Evolutionary conservation across 495 filamentous ascomycete species (phyloP).

Genomic region (Lindgomyces ingoldianus): DNA sequence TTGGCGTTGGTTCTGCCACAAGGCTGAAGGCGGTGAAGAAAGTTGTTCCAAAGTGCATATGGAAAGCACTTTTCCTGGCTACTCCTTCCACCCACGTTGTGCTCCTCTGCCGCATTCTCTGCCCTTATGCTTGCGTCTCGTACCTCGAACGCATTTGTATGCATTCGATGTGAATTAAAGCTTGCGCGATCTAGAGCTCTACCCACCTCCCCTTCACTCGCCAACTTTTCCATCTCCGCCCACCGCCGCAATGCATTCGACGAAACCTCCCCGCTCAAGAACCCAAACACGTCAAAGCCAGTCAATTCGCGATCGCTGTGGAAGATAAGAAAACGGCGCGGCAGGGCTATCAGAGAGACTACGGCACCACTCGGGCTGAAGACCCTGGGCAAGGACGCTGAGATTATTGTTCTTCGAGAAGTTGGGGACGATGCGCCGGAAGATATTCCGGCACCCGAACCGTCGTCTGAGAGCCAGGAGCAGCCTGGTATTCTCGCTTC

Average conservation of each 20-base stretch:
- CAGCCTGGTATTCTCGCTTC: conserved; percentile 20
- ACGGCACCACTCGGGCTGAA: conserved; percentile 26
- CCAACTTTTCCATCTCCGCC: conserved; percentile 25
- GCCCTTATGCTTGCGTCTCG: conserved; percentile 36
- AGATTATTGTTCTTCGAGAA: conserved; percentile 34
- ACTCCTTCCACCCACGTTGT: not conserved
- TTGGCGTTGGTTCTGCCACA: conserved; percentile 17
- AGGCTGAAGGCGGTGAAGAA: conserved; percentile 25
- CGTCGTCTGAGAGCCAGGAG: conserved; percentile 4
- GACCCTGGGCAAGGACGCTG: conserved; percentile 30
- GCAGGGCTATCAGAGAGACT: conserved; percentile 17
- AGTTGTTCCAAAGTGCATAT: conserved; percentile 1
- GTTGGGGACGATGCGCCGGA: conserved; percentile 4
- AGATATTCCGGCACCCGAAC: not conserved
- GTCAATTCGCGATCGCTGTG: conserved; percentile 12
- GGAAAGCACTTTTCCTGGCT: not conserved
- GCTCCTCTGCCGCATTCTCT: not conserved
- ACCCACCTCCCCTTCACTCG: not conserved
- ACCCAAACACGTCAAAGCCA: not conserved
- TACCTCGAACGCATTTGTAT: conserved; percentile 35
- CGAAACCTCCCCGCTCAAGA: not conserved
- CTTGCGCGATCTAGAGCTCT: conserved; percentile 3
- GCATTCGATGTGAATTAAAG: conserved; percentile 33
- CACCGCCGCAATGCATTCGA: conserved; percentile 14
- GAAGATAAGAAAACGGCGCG: conserved; percentile 18